phyloP scores from a whole-genome alignment of 73 alveolate genomes.

The Tetrahymena borealis region DNA sequence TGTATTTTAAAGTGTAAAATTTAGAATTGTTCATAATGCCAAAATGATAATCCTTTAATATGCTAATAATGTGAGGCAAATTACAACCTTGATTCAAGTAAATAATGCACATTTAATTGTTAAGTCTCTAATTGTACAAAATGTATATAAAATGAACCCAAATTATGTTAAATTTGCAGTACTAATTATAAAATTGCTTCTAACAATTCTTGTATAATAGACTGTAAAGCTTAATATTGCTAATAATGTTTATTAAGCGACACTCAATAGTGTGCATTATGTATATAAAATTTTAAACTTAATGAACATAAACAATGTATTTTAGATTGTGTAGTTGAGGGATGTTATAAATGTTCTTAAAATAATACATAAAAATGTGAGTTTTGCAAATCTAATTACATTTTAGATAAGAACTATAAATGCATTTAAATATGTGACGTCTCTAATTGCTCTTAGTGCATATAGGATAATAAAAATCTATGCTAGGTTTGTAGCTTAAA shows the following conservation, averaged over 20 bases:
- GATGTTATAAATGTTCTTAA: not conserved
- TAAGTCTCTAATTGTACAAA: not conserved
- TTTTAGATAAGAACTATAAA: not conserved
- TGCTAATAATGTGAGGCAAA: not conserved
- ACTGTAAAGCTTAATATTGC: not conserved
- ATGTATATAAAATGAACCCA: not conserved
- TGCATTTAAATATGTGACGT: not conserved
- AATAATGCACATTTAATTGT: not conserved
- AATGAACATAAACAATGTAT: not conserved
- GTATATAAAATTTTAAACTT: not conserved
- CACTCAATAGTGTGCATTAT: not conserved
- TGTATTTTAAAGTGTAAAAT: not conserved
- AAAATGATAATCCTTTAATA: not conserved
- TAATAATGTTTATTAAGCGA: not conserved
- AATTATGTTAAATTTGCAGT: not conserved
- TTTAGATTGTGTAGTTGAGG: not conserved
- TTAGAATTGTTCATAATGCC: not conserved
- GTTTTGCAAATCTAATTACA: not conserved
- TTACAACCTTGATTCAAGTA: not conserved
- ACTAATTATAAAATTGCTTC: not conserved
- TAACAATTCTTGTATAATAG: not conserved
- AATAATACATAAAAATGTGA: not conserved
- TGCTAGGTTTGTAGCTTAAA: not conserved
- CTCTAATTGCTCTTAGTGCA: not conserved
- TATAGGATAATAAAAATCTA: not conserved